Base-by-base conservation (phyloP, 2,329 filamentous ascomycete genomes). In the Pestalotiopsis sp. region DNA sequence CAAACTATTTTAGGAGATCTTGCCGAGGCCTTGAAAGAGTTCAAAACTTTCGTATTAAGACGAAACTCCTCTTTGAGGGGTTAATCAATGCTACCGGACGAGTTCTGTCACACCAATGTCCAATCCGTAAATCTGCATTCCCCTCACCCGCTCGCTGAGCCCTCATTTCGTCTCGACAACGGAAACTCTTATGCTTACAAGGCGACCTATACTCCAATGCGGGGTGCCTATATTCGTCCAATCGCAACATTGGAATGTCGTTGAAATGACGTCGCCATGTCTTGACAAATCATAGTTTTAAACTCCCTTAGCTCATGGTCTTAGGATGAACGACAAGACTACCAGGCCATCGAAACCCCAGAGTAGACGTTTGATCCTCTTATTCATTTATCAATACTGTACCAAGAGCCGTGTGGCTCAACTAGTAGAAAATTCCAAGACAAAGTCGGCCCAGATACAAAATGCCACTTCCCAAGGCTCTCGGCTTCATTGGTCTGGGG, bases 401-500 rank as follows among this genome's bases (percentile, higher is more conserved):
- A 36, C 31, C 14, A 52, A 7, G 4, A 2, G 11, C 45, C 1
- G 2, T 11, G 1, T 52, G 17, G 45, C 5, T 52, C 17, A 3
- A 4, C 20, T 3, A 5, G 41, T n/a, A 2, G n/a, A n/a, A 52
- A n/a, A 52, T 17, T 52, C 6, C 45, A 52, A 52, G 45, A 20
- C 14, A n/a, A n/a, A 23, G 20, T n/a, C 6, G 2, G 7, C 9
- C 31, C 31, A 9, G 31, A 9, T 9, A 9, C 45, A 23, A n/a
- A n/a, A 52, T 52, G 45, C 17, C 45, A 11, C 20, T n/a, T 27
- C 25, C 57, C 14, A 38, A 41, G 4, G 14, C n/a, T 23, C 38
- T 52, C 66, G 74, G 56, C 59, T 88, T 87, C 76, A 82, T 88
- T 60, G 86, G 86, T 71, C 80, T 88, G 1, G 86, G 86, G n/a